Percentiles rank a stretch among this genome's conserved stretches.
Evolutionary conservation across 257 asterid genomes (phyloP).

Genomic region (Haberlea rhodopensis): DNA sequence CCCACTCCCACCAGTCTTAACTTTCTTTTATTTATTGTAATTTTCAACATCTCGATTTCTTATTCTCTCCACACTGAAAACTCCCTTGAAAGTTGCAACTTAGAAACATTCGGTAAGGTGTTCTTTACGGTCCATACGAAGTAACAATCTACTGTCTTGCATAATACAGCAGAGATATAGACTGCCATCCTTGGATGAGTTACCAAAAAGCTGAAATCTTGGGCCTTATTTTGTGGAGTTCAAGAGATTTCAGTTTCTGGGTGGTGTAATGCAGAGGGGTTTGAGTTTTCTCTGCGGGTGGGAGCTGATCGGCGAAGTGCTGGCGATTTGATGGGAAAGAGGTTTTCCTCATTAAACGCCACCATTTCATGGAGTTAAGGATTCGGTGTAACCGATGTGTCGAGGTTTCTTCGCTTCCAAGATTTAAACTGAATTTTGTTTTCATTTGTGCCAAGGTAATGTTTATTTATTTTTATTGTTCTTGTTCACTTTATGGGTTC

Average conservation of each 20-base stretch:
- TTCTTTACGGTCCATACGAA: background rate
- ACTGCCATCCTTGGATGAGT: constrained; percentile 19
- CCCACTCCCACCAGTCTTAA: background rate
- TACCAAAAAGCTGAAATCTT: constrained; percentile 34
- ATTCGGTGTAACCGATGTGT: constrained; percentile 67
- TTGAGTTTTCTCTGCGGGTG: constrained; percentile 34
- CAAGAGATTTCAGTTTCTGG: constrained; percentile 36
- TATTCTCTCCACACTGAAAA: background rate
- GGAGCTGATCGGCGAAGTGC: constrained; percentile 56
- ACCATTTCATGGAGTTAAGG: constrained; percentile 77
- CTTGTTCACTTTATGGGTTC: background rate
- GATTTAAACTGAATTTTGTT: constrained; percentile 46
- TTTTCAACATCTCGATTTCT: background rate
- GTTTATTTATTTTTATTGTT: background rate
- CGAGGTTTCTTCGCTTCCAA: constrained; percentile 38
- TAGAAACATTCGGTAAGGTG: background rate
- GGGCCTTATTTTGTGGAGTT: constrained; percentile 20
- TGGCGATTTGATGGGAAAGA: constrained; percentile 64
- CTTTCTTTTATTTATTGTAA: background rate
- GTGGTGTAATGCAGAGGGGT: constrained; percentile 55
- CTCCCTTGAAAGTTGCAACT: background rate
- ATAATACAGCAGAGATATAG: constrained; percentile 12
- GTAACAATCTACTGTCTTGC: background rate
- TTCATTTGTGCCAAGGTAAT: constrained; percentile 40
- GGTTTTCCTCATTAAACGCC: constrained; percentile 43